Percentiles rank a stretch among this genome's conserved stretches.
These are phyloP conservation scores for Dimargaris cristalligena DNA, from an alignment of 192 early-diverging fungal species.

Conservation along the genomic window DNA sequence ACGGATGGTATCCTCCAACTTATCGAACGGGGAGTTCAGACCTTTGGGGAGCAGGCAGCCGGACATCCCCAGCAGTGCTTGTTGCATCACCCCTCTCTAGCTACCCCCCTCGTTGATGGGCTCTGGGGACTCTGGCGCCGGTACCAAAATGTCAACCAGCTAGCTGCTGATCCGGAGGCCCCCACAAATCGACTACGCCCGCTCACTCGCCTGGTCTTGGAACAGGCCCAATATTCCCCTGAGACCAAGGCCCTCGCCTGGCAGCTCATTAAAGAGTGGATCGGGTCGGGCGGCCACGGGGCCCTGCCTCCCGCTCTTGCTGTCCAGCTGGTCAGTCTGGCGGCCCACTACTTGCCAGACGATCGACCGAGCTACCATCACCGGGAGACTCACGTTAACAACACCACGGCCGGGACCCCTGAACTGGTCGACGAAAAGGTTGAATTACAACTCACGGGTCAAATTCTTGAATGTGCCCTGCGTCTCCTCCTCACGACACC, in stretches of 20 bases:
- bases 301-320: background rate
- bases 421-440: constrained; percentile 10
- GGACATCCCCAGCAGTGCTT: too few relatives aligned
- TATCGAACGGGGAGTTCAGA: too few relatives aligned
- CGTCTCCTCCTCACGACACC: constrained; percentile 17
- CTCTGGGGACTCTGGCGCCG: constrained; percentile 3
- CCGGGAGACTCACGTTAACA: too few relatives aligned
- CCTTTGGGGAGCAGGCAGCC: too few relatives aligned
- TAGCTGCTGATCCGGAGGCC: background rate
- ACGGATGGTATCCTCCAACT: too few relatives aligned
- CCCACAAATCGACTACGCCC: background rate
- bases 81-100: background rate
- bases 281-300: background rate
- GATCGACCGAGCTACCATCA: too few relatives aligned
- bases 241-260: background rate
- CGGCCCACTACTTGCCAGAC: background rate
- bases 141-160: constrained; percentile 9
- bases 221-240: background rate
- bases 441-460: constrained; percentile 19
- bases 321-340: background rate
- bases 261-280: background rate
- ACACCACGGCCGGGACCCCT: constrained; percentile 29
- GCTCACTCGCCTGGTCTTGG: background rate
- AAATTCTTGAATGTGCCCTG: constrained; percentile 18
- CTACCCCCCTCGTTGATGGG: constrained; percentile 1